phyloP scores from a whole-genome alignment of 2,329 filamentous ascomycete species.

The Xylaria sp. region DNA sequence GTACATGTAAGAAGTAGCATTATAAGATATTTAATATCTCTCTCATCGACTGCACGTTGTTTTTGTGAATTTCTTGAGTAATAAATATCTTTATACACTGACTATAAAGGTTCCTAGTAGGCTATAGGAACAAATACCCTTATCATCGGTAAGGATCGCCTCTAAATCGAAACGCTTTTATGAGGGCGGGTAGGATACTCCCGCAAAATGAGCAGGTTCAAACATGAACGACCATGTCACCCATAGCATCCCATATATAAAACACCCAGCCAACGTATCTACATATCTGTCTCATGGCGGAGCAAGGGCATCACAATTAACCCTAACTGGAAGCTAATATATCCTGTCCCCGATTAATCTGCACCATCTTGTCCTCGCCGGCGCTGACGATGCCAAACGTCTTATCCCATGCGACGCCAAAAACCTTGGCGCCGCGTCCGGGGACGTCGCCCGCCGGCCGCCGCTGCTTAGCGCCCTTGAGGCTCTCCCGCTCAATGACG shows the following conservation, averaged over 20 bases:
- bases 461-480: constrained; percentile 66
- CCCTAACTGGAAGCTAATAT: constrained; percentile 50
- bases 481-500: constrained; percentile 79
- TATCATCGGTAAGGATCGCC: background rate
- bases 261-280: constrained; percentile 18
- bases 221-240: background rate
- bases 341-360: constrained; percentile 81
- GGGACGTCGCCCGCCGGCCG: constrained; percentile 57
- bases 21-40: constrained; percentile 1
- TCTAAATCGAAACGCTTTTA: background rate
- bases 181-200: background rate
- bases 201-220: no score
- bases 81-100: no score
- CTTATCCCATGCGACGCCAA: constrained; percentile 86
- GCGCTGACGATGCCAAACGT: constrained; percentile 89
- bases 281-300: background rate
- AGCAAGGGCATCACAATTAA: background rate
- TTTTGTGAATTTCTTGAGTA: background rate
- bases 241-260: background rate
- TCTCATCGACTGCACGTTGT: background rate
- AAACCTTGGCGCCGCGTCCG: constrained; percentile 90
- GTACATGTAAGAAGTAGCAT: constrained; percentile 8
- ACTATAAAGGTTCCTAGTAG: background rate
- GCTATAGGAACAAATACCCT: background rate
- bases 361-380: constrained; percentile 93